A percentile compares a stretch with the other conserved stretches of the same genome.
Evolutionary conservation across 179 eudicot species (phyloP).

Genomic region (Patellifolia procumbens): DNA sequence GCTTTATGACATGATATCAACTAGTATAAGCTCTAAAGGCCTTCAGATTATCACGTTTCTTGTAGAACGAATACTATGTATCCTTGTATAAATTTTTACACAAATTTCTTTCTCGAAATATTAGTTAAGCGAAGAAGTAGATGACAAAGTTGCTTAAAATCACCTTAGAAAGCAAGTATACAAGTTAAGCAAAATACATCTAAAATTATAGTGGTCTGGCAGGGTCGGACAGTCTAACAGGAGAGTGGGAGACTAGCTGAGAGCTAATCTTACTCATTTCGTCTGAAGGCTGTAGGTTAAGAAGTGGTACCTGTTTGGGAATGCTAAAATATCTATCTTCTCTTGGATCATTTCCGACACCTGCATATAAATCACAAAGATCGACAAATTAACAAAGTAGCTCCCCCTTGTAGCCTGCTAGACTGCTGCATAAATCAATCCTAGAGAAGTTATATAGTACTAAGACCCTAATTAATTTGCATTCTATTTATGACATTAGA

Average conservation of each 20-base stretch:
- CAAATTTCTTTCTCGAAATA: no score
- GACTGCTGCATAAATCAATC: not conserved
- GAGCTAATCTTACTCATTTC: no score
- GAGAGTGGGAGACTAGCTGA: no score
- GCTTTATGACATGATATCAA: not conserved
- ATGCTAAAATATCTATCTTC: conserved; percentile 98
- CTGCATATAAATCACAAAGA: conserved; percentile 32
- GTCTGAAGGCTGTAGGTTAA: not conserved
- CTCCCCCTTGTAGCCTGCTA: not conserved
- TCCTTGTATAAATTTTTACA: no score
- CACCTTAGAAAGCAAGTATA: no score
- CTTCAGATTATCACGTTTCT: not conserved
- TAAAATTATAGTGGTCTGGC: no score
- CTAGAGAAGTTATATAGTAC: not conserved
- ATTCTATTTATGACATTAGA: not conserved
- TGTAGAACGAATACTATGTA: not conserved
- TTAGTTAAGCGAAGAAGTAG: no score
- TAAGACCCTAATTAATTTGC: not conserved
- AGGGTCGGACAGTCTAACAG: no score
- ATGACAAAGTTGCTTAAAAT: no score
- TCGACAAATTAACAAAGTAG: not conserved
- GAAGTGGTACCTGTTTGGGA: conserved; percentile 68
- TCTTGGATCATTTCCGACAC: conserved; percentile 95
- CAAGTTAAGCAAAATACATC: no score
- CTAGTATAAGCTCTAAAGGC: not conserved